Base-by-base conservation (phyloP, 768 basidiomycete genomes). In the Termitomyces eurrhizus region DNA sequence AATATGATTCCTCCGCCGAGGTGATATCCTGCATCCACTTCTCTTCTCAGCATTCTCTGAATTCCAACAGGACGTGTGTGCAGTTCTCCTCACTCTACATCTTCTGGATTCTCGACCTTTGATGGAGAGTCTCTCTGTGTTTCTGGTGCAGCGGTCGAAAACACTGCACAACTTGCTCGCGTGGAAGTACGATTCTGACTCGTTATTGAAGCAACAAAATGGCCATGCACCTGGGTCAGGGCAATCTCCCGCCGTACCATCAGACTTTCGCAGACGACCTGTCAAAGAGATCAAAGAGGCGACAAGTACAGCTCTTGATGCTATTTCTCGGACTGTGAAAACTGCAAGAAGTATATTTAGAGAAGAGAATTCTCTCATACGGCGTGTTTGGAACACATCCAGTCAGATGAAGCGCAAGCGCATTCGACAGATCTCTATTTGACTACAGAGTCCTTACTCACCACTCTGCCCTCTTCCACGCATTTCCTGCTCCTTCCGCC, bases 21-120 rank as follows among this genome's bases (percentile, higher is more conserved):
- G 88, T 88, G 70, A 56, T 77, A 73, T 13, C 41, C 5, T 36
- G 21, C 21, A 24, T 39, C 45, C 26, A 35, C 16, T 14, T 12
- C 24, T 37, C 6, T 18, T n/a, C 13, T 54, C n/a, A 55, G 21
- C 21, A n/a, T 12, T 37, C 41, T 56, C 61, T 65, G 8, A 57
- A 8, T 12, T 53, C 7, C 26, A 33, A 5, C 64, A 94, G 91
- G 86, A 86, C 59, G 80, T 82, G 1, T 92, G 92, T 64, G 86
- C 92, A 3, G 87, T 88, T 4, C 79, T 96, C 11, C 77, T 95
- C 11, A 88, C 91, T 0, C 81, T 98, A 46, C 88, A 95, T 70
- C 80, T 97, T n/a, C 81, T 98, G 32, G 95, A 97, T 67, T 93
- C 92, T 7, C 80, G 88, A 50, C 90, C 94, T 7, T 75, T 95